Percentiles rank a stretch among this genome's conserved stretches.
Conservation (phyloP, 345 rosid genomes). For the Corchorus olitorius region DNA sequence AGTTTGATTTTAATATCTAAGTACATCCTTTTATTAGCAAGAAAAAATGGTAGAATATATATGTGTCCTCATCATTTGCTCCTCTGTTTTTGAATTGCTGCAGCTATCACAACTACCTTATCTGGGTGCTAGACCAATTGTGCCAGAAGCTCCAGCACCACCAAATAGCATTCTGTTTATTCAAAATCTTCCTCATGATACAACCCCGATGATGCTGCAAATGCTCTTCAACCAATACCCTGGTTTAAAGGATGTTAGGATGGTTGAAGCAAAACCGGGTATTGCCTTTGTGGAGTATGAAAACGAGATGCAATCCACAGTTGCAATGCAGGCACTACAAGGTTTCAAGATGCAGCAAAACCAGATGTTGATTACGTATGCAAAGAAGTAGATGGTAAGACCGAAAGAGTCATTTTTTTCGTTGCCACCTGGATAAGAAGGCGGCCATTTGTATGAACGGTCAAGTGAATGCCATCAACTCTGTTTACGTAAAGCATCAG, state of each 20-base stretch:
- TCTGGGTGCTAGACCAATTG: conserved; percentile 60
- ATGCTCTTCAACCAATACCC: conserved; percentile 68
- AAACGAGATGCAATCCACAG: conserved; percentile 87
- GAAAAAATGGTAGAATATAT: background rate
- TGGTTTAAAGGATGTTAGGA: conserved; percentile 95
- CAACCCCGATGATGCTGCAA: conserved; percentile 82
- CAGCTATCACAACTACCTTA: conserved; percentile 92
- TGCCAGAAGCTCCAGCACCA: conserved; percentile 90
- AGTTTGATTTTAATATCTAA: background rate
- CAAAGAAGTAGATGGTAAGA: conserved; percentile 67
- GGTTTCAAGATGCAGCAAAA: conserved; percentile 76
- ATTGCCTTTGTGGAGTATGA: conserved; percentile 92
- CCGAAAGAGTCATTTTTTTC: background rate
- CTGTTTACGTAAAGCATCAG: background rate
- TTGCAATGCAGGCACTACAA: conserved; percentile 87
- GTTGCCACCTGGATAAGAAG: background rate
- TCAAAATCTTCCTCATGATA: conserved; percentile 88
- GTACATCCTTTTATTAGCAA: background rate
- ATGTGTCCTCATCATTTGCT: background rate
- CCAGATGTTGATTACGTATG: conserved; percentile 82
- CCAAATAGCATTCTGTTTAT: conserved; percentile 92
- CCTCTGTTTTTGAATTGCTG: conserved; percentile 19
- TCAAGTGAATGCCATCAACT: background rate
- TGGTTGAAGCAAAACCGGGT: conserved; percentile 96
- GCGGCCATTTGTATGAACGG: background rate